phyloP scores from a whole-genome alignment of 352 stramenopile genomes.

The Phytophthora palmivora region DNA sequence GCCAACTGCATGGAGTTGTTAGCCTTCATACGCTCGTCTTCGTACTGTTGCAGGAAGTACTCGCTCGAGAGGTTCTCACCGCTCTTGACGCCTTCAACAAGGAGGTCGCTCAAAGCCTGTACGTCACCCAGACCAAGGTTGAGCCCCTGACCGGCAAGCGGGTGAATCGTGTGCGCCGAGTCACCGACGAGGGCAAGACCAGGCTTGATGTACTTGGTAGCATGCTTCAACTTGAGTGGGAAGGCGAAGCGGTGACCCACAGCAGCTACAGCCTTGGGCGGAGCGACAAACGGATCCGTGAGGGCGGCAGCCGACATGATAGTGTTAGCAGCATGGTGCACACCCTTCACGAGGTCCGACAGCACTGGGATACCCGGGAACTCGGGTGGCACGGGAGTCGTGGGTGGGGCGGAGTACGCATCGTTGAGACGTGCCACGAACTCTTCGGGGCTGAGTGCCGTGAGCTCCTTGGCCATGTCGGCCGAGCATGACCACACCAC shows the following conservation, averaged over 20 bases:
- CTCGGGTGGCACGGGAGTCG: constrained; percentile 54
- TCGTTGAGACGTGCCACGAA: constrained; percentile 87
- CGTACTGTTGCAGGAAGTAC: constrained; percentile 87
- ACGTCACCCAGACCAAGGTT: constrained; percentile 96
- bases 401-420: constrained; percentile 64
- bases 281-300: constrained; percentile 78
- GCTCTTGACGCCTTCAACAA: constrained; percentile 79
- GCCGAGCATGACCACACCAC: constrained; percentile 92
- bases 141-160: constrained; percentile 95
- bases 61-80: constrained; percentile 82
- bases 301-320: constrained; percentile 79
- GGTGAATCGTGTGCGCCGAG: constrained; percentile 96
- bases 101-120: constrained; percentile 69
- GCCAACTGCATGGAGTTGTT: constrained; percentile 86
- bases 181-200: constrained; percentile 94
- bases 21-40: constrained; percentile 85
- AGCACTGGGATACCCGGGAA: constrained; percentile 85
- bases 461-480: constrained; percentile 86
- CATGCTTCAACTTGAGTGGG: constrained; percentile 91
- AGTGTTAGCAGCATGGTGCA: constrained; percentile 77
- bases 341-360: constrained; percentile 77
- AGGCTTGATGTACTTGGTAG: constrained; percentile 85
- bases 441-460: constrained; percentile 66
- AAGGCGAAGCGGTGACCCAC: constrained; percentile 86
- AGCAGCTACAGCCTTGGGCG: constrained; percentile 69